These are phyloP conservation scores for Termitomyces sp. DNA, from an alignment of 1,284 basidiomycete species.

Conservation along the genomic window DNA sequence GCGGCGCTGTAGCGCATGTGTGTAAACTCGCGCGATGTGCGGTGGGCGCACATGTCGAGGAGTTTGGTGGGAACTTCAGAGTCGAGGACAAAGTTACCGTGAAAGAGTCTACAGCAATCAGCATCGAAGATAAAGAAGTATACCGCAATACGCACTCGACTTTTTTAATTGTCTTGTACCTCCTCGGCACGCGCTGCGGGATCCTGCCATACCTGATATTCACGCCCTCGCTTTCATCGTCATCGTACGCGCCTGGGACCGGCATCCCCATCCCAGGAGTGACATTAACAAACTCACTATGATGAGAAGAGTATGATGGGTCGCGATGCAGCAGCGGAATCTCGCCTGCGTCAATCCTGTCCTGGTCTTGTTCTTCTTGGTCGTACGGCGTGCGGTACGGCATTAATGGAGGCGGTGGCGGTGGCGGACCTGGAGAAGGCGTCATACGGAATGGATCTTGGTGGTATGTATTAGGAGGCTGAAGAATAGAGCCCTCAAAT, in stretches of 20 bases:
- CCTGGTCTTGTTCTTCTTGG: no score
- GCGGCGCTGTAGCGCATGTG: slow-evolving; percentile 92
- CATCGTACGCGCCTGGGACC: slow-evolving; percentile 18
- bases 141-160: slow-evolving; percentile 48
- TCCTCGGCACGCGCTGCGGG: slow-evolving; percentile 78
- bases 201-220: slow-evolving; percentile 81
- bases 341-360: no score
- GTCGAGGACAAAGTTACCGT: slow-evolving; percentile 89
- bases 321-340: no score
- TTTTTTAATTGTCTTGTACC: slow-evolving; percentile 89
- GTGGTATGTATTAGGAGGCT: slow-evolving; percentile 1
- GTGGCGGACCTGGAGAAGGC: slow-evolving; percentile 9
- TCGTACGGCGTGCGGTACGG: no score
- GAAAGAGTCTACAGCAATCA: slow-evolving; percentile 57
- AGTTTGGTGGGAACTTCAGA: slow-evolving; percentile 82
- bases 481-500: slow-evolving; percentile 1
- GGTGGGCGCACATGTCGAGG: slow-evolving; percentile 70
- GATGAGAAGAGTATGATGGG: no score
- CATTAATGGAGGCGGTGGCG: slow-evolving; percentile 14
- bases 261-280: no score
- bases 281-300: no score
- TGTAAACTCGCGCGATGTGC: slow-evolving; percentile 85
- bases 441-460: slow-evolving; percentile 17
- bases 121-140: background rate
- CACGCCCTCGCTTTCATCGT: slow-evolving; percentile 35